Base-by-base conservation (phyloP, 2,329 filamentous ascomycete species). In the Fusarium sororula region DNA sequence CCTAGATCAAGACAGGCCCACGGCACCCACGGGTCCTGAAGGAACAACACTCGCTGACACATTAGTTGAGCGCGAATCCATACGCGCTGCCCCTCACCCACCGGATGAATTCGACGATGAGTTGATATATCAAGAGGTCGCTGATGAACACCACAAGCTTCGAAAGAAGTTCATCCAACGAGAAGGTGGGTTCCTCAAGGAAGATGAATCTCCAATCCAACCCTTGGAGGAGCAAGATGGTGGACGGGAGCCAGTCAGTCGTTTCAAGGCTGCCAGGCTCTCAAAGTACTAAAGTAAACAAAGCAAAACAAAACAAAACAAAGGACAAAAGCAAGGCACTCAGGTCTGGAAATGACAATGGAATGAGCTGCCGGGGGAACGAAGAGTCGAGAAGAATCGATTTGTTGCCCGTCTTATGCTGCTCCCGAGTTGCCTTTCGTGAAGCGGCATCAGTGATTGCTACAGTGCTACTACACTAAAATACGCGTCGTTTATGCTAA, bases 131-230 rank as follows among this genome's bases (percentile, higher is more conserved):
- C 91, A 93, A 71, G 93, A 97, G 81, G 91, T 97, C 20, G 92
- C 93, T 13, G 89, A 90, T 42, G 93, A 97, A 79, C 97, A 97
- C 81, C 93, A 97, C 81, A 91, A 90, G 50, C 87, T 94, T 81
- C 92, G 96, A 26, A 97, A 95, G 80, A 90, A 89, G 78, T 91
- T 97, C 82, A 95, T 98, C 61, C 90, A 94, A 75, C 89, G 91
- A 76, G 90, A 96, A 77, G 95, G 95, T 58, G 95, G 95, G 7
- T 97, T 98, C 81, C 84, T 93, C 77, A 88, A 90, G 65, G 90
- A 94, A 75, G 90, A 93, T 67, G 91, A 94, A 68, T 87, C 89
- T 59, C 88, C 89, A 24, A 89, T 91, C 53, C 88, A 93, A 59
- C 89, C 92, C 3, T 85, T 95, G 50, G 91, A 91, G 61, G 90